Evolutionary conservation across 768 basidiomycete genomes (phyloP), one percentile per base, ranked within the genome.

Genomic region (Suillus luteus): DNA sequence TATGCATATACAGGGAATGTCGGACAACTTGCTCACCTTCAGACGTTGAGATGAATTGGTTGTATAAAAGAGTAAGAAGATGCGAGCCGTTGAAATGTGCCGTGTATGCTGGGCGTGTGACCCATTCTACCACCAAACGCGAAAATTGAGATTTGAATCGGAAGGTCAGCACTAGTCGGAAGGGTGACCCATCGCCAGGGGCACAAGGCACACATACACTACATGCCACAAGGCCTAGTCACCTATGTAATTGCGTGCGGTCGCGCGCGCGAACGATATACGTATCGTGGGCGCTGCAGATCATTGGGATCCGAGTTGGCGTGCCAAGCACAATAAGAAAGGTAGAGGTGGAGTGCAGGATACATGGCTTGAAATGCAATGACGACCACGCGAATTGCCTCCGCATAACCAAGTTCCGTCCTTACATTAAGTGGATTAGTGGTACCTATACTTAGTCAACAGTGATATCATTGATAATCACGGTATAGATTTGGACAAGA

Each of bases 401-500:
- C 51, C 15, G 51, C 51, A 52, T 3, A 31, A 31, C 17, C 4
- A 11, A 19, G 17, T 31, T 33, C 27, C 17, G 9, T 52, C 51
- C 51, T 52, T 52, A 31, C 3, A 31, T 52, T 17, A 17, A 10
- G 17, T 17, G 10, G 9, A 33, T 52, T 17, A 17, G 24, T 17
- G 9, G 14, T 17, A 27, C 49, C 27, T 51, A 15, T 51, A 31
- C 31, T 31, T 31, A 31, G 9, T 51, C 10, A 51, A 31, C 15
- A 17, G 27, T 51, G 49, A 51, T 27, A 51, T 27, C 40, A 52
- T 8, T 17, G 24, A 31, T 9, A 3, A 38, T 55, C 48, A 66
- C n/a, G 43, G 31, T 55, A 75, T 69, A 57, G 60, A 31, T 64
- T 65, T 73, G 17, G 79, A 81, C 68, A 83, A 59, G 58, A 82